These are phyloP conservation scores for Cylindrotheca fusiformis DNA, from an alignment of 108 stramenopile species.

Conservation along the genomic window DNA sequence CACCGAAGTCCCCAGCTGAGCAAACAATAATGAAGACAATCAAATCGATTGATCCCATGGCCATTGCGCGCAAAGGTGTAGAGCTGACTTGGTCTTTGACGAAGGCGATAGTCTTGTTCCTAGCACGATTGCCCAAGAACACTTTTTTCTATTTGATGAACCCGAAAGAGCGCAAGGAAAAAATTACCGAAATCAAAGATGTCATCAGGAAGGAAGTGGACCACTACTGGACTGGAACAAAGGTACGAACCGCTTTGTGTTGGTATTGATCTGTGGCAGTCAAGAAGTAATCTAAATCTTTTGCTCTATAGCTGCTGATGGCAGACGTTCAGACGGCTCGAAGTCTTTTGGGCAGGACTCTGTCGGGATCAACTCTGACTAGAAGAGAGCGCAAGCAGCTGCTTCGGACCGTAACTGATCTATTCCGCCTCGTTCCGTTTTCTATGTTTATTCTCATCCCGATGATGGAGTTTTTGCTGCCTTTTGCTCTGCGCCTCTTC, in stretches of 20 bases:
- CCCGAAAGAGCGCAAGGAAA: slow-evolving; percentile 53
- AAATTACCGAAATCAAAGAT: slow-evolving; percentile 64
- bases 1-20: slow-evolving; percentile 25
- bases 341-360: slow-evolving; percentile 70
- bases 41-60: slow-evolving; percentile 23
- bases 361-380: slow-evolving; percentile 85
- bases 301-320: slow-evolving; percentile 59
- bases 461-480: slow-evolving; percentile 97
- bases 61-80: slow-evolving; percentile 5
- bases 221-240: slow-evolving; percentile 96
- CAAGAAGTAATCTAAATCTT: no score
- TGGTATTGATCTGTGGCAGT: no score
- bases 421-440: slow-evolving; percentile 97
- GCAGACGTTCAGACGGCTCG: slow-evolving; percentile 89
- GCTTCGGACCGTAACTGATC: slow-evolving; percentile 91
- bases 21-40: not conserved
- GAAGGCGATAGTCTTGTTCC: slow-evolving; percentile 24
- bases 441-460: slow-evolving; percentile 97
- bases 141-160: slow-evolving; percentile 62
- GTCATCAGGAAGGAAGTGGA: slow-evolving; percentile 73
- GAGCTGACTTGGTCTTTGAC: slow-evolving; percentile 22
- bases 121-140: slow-evolving; percentile 60
- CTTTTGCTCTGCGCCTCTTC: slow-evolving; percentile 94
- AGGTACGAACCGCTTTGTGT: slow-evolving; percentile 51
- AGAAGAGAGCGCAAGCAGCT: slow-evolving; percentile 96